phyloP scores from a whole-genome alignment of 306 rosid genomes.

The Fragaria ananassa region DNA sequence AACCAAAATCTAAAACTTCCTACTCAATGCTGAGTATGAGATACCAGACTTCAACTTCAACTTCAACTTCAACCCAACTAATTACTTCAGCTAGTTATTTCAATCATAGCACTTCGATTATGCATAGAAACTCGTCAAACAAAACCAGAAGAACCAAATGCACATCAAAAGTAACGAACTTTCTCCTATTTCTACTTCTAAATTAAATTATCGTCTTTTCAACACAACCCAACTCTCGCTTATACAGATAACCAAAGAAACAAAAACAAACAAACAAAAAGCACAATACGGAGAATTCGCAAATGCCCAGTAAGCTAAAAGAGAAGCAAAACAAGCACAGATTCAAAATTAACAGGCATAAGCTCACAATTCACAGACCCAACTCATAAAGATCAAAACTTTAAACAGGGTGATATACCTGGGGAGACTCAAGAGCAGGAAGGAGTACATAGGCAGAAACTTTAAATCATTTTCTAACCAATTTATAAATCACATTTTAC shows the following conservation, averaged over 20 bases:
- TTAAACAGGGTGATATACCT: background rate
- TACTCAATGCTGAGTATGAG: background rate
- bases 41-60: background rate
- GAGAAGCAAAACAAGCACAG: background rate
- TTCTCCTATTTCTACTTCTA: background rate
- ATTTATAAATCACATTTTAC: too few species aligned
- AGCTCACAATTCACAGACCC: background rate
- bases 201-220: background rate
- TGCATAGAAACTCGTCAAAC: too few species aligned
- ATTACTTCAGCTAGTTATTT: background rate
- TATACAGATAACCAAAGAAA: background rate
- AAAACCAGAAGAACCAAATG: background rate
- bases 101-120: background rate
- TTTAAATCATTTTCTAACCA: too few species aligned
- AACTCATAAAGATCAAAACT: slow-evolving; percentile 5
- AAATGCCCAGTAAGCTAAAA: slow-evolving; percentile 3
- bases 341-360: background rate
- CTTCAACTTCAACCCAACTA: background rate
- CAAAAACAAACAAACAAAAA: too few species aligned
- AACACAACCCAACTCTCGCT: background rate
- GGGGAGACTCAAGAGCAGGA: background rate
- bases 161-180: background rate
- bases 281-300: background rate
- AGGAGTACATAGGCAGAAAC: background rate
- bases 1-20: background rate